phyloP scores from a whole-genome alignment of 306 rosid species.

The Benincasa hispida region DNA sequence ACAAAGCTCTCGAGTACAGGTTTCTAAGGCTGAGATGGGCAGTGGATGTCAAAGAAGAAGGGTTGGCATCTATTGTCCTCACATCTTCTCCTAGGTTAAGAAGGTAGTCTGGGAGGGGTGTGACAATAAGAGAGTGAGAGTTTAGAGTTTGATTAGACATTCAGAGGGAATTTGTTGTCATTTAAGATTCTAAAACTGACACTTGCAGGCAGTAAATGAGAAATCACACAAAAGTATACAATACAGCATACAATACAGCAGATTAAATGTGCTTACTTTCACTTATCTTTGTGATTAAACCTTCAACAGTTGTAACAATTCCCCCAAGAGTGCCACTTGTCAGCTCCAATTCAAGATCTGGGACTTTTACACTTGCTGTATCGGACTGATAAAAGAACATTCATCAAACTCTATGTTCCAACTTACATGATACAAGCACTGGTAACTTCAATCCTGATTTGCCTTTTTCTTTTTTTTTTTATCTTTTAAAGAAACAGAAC shows the following conservation, averaged over 20 bases:
- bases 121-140: not conserved
- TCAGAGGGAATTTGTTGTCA: not conserved
- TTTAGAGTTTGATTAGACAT: not conserved
- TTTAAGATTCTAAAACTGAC: not conserved
- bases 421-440: conserved; percentile 2
- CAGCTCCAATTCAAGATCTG: conserved; percentile 83
- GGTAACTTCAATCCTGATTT: not conserved
- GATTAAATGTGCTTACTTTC: conserved; percentile 34
- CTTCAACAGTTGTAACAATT: conserved; percentile 72
- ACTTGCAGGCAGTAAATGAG: not conserved
- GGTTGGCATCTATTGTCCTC: too few species aligned
- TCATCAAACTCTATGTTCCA: conserved; percentile 9
- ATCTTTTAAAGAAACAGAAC: not conserved
- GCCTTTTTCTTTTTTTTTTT: not conserved
- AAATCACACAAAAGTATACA: not conserved
- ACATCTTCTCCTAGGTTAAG: too few species aligned
- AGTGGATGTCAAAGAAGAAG: too few species aligned
- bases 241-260: not conserved
- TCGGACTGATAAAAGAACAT: conserved; percentile 29
- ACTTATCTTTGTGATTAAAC: conserved; percentile 42
- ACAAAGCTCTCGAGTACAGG: too few species aligned
- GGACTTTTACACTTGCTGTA: conserved; percentile 38
- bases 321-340: conserved; percentile 57
- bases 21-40: too few species aligned
- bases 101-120: too few species aligned